phyloP scores from a whole-genome alignment of 176 grass and related monocot genomes.

The Eleusine indica region DNA sequence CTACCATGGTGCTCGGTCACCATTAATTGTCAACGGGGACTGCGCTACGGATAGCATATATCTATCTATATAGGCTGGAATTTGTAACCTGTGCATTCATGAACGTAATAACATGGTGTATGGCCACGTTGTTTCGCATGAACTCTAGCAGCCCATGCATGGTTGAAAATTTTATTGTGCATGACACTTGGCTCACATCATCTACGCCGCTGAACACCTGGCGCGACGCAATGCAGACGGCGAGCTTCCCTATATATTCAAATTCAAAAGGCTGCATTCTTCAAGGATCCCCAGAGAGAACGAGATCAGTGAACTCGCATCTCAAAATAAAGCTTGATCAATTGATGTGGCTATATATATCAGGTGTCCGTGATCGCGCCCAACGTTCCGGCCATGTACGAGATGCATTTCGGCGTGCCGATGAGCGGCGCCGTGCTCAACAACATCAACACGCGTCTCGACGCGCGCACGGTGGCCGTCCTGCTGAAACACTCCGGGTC shows the following conservation, averaged over 20 bases:
- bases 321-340: background rate
- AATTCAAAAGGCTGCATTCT: background rate
- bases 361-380: constrained; percentile 81
- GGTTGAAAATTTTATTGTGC: too few relatives aligned
- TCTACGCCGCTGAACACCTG: background rate
- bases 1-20: too few relatives aligned
- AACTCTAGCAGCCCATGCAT: too few relatives aligned
- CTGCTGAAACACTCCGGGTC: constrained; percentile 70
- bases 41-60: too few relatives aligned
- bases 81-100: too few relatives aligned
- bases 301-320: too few relatives aligned
- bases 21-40: too few relatives aligned
- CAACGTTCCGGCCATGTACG: constrained; percentile 93
- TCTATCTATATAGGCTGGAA: too few relatives aligned
- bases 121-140: too few relatives aligned
- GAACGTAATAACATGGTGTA: too few relatives aligned
- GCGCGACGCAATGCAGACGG: background rate
- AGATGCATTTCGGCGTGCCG: constrained; percentile 86
- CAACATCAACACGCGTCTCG: constrained; percentile 84
- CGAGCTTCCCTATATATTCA: background rate
- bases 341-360: background rate
- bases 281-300: background rate
- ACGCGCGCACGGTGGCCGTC: constrained; percentile 74
- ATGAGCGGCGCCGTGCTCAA: constrained; percentile 96
- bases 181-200: too few relatives aligned